Conservation (phyloP, 768 basidiomycete species). For the Sarcomyxa edulis region DNA sequence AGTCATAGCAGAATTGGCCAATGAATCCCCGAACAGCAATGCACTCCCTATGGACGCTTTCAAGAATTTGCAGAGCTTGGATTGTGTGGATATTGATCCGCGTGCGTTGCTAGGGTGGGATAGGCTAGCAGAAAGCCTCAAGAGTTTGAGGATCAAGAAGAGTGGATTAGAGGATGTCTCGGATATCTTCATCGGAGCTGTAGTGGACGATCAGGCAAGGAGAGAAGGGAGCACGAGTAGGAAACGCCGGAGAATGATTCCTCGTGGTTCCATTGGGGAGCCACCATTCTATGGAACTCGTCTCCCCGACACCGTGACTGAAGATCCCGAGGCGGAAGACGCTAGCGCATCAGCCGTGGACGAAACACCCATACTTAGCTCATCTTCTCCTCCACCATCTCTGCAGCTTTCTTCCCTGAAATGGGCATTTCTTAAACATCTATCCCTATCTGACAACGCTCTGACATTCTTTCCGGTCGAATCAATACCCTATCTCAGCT, state of each 20-base stretch:
- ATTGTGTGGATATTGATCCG: constrained; percentile 79
- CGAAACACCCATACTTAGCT: constrained; percentile 3
- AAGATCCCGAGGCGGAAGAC: constrained; percentile 29
- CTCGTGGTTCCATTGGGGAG: constrained; percentile 30
- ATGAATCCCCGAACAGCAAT: constrained; percentile 65
- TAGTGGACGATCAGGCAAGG: constrained; percentile 71
- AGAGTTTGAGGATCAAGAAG: constrained; percentile 69
- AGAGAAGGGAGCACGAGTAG: constrained; percentile 50
- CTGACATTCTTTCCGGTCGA: constrained; percentile 76
- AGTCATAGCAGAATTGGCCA: constrained; percentile 61
- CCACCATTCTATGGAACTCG: constrained; percentile 43
- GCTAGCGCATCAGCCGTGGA: constrained; percentile 2
- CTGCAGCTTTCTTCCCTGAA: constrained; percentile 49
- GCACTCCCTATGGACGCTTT: constrained; percentile 80
- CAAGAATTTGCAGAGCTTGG: constrained; percentile 76
- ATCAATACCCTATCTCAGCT: constrained; percentile 59
- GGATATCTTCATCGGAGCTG: constrained; percentile 71
- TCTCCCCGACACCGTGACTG: constrained; percentile 54
- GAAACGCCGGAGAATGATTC: constrained; percentile 40
- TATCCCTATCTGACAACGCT: constrained; percentile 76
- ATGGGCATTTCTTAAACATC: constrained; percentile 73
- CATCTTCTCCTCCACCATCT: constrained; percentile 23
- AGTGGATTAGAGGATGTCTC: constrained; percentile 80
- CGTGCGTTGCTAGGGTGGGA: constrained; percentile 83
- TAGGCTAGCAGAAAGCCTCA: constrained; percentile 59